Percentiles rank a stretch among this genome's conserved stretches.
These are phyloP conservation scores for Juncus effusus DNA, from an alignment of 176 grass and related monocot genomes.

Conservation along the genomic window DNA sequence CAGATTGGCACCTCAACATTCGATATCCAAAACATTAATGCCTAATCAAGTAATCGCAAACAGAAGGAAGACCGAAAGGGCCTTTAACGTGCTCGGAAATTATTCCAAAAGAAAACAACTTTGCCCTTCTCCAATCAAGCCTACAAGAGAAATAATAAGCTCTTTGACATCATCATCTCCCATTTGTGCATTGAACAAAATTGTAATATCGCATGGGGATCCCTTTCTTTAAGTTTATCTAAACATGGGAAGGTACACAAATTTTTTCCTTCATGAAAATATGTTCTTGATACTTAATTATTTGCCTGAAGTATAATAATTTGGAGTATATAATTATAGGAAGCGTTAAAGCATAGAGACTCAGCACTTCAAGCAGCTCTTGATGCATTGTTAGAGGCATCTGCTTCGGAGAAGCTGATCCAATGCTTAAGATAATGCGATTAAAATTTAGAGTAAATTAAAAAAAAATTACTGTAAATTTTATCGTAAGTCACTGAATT, in stretches of 20 bases:
- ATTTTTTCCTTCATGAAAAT: neutral
- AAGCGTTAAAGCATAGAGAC: slow-evolving; percentile 71
- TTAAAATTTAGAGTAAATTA: too few species aligned
- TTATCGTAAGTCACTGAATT: too few species aligned
- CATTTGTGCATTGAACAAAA: slow-evolving; percentile 34
- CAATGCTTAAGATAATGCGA: slow-evolving; percentile 53
- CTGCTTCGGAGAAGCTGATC: slow-evolving; percentile 58
- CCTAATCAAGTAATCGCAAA: slow-evolving; percentile 28
- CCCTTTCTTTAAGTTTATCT: slow-evolving; percentile 50
- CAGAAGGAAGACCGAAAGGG: slow-evolving; percentile 61
- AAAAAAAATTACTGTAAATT: neutral
- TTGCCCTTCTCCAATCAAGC: slow-evolving; percentile 29
- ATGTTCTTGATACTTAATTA: neutral
- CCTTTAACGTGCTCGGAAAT: slow-evolving; percentile 46
- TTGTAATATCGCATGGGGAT: slow-evolving; percentile 44
- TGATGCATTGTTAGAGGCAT: slow-evolving; percentile 75
- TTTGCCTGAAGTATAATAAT: neutral
- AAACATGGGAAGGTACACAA: slow-evolving; percentile 60
- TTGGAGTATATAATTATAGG: slow-evolving; percentile 27
- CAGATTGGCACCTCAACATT: slow-evolving; percentile 26
- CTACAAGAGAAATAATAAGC: slow-evolving; percentile 28
- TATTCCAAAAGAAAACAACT: slow-evolving; percentile 36
- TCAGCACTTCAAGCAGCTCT: slow-evolving; percentile 56
- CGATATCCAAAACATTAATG: slow-evolving; percentile 17
- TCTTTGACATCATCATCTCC: slow-evolving; percentile 9